Evolutionary conservation across 345 rosid genomes (phyloP), one percentile per base, ranked within the genome.

Genomic region (Limnanthes douglasii): DNA sequence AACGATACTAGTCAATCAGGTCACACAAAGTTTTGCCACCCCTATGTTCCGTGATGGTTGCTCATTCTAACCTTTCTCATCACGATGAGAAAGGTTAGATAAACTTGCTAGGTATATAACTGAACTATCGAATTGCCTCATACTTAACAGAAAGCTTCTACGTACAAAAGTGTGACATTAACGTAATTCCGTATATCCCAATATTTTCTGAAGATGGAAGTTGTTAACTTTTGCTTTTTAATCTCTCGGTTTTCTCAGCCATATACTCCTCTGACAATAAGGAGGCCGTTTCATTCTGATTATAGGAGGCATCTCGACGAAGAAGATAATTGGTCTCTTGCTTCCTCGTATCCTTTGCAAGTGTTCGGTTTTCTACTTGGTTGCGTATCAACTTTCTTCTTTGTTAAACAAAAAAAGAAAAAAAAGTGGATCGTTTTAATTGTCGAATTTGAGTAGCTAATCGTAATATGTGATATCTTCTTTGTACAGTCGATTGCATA

Each of bases 281-380:
- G 64, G 70, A 84, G 61, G 62, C 55, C 62, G 2, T 54, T 53
- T 52, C 84, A 72, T 15, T 55, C 51, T 2, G 72, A 69, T 54
- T 45, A 59, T 38, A 74, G 53, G 71, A 75, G 77, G 71, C 72
- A 60, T 44, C 51, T 34, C 5, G 94, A 77, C 36, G 98, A 90
- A 0, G 98, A 79, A 22, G 99, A 92, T 61, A 69, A 33, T 57
- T 69, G 72, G 60, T 85, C 96, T 12, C 48, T 81, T 0, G 52
- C 81, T 48, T 92, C 99, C 60, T 81, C 94, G 88, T 92, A 92
- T 80, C 88, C 92, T 84, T n/a, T 34, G 6, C 21, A 29, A 9
- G 16, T 15, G 18, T 2, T 31, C 8, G 13, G 12, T 18, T 31
- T 19, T 16, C 8, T 35, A 18, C 12, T 26, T 28, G 15, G 21